Evolutionary conservation across 2,329 filamentous ascomycete species (phyloP).

Genomic region (Fusarium sp.): DNA sequence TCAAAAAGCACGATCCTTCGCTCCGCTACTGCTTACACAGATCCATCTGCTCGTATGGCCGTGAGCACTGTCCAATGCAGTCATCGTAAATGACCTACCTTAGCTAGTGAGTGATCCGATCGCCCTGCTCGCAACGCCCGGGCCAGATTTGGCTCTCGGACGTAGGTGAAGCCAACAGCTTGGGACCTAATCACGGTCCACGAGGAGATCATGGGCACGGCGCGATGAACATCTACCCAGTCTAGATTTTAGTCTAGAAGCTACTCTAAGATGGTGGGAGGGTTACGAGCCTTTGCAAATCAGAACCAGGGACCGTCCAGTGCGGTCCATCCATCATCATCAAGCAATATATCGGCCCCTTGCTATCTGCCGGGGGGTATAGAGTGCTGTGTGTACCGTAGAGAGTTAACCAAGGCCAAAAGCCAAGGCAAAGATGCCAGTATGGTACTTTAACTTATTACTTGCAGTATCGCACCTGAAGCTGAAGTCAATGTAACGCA

Average conservation of each 20-base stretch:
- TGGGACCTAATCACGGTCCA: constrained; percentile 39
- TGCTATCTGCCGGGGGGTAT: constrained; percentile 14
- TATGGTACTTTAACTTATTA: constrained; percentile 2
- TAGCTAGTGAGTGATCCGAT: constrained; percentile 6
- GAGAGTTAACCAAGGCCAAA: not conserved
- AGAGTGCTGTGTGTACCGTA: not conserved
- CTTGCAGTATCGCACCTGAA: constrained; percentile 43
- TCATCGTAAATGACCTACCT: constrained; percentile 4
- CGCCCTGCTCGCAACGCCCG: constrained; percentile 26
- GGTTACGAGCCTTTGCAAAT: constrained; percentile 14
- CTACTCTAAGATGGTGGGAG: not conserved
- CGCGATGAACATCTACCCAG: constrained; percentile 17
- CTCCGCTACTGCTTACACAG: constrained; percentile 1
- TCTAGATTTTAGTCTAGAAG: constrained; percentile 8
- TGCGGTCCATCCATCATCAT: not conserved
- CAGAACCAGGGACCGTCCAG: constrained; percentile 27
- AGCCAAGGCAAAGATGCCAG: constrained; percentile 1
- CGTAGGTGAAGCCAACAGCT: constrained; percentile 27
- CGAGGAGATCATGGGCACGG: constrained; percentile 32
- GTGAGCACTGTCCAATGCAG: constrained; percentile 6
- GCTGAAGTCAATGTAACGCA: constrained; percentile 48
- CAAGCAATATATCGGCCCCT: constrained; percentile 25
- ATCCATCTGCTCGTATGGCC: not conserved
- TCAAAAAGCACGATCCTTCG: constrained; percentile 1
- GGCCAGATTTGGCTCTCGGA: constrained; percentile 26